Evolutionary conservation across 257 asterid species (phyloP).

Genomic region (Solanum tacnaense): DNA sequence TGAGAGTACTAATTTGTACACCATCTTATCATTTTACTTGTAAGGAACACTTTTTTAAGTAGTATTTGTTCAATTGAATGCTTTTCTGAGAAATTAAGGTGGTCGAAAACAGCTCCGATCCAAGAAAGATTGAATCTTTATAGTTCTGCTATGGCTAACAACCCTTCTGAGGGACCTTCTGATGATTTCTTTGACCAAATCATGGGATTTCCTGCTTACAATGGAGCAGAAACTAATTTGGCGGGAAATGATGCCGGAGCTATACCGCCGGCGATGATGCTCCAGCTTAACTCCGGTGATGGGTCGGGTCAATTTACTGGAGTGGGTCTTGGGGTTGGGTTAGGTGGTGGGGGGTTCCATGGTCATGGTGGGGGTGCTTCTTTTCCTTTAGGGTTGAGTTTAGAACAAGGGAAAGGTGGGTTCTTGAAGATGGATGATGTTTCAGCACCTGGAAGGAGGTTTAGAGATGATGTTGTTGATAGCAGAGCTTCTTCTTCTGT

Average conservation of each 20-base stretch:
- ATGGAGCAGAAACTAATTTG: slow-evolving; percentile 22
- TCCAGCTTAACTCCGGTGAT: slow-evolving; percentile 38
- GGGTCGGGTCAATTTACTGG: slow-evolving; percentile 54
- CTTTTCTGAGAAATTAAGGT: background rate
- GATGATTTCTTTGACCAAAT: slow-evolving; percentile 93
- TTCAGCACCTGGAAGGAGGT: slow-evolving; percentile 54
- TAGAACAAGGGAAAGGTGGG: slow-evolving; percentile 74
- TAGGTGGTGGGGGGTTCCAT: slow-evolving; percentile 39
- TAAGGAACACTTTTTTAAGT: background rate
- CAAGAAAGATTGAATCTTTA: background rate
- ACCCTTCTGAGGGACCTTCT: slow-evolving; percentile 56
- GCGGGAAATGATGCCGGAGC: slow-evolving; percentile 18
- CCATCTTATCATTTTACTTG: background rate
- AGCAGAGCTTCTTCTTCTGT: slow-evolving; percentile 50
- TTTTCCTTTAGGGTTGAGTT: slow-evolving; percentile 87
- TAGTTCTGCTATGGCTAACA: slow-evolving; percentile 54
- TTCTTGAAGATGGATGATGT: slow-evolving; percentile 51
- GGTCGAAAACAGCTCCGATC: background rate
- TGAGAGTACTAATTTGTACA: background rate
- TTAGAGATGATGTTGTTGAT: slow-evolving; percentile 49
- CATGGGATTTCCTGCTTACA: slow-evolving; percentile 62
- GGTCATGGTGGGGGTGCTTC: slow-evolving; percentile 38
- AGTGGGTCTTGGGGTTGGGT: slow-evolving; percentile 38
- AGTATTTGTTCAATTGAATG: background rate
- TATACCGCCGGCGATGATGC: slow-evolving; percentile 25